Base-by-base conservation (phyloP, 2,329 filamentous ascomycete genomes). In the Claviceps africana region DNA sequence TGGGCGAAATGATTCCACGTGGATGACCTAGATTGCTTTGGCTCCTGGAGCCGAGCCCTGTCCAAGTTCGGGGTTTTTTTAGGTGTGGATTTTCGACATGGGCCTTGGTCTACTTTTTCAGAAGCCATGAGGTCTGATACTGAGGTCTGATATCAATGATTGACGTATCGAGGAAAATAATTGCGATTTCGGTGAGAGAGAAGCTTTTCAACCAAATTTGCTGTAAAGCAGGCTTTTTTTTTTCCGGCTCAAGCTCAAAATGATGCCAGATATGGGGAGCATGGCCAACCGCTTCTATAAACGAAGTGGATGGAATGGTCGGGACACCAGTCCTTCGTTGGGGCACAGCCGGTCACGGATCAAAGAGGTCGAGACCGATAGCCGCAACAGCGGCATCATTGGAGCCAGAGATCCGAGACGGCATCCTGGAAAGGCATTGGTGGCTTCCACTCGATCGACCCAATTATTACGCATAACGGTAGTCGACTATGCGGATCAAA, bases 1-100 rank as follows among this genome's bases (percentile, higher is more conserved):
- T 63, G 48, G 3, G 53, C 55, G 15, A 65, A 53, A 43, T 64
- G 56, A 2, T 44, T n/a, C 39, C 52, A 28, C 13, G 57, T 17
- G 35, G 42, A 45, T 30, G 30, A 39, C 4, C 30, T 31, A 13
- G 28, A 31, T 11, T 30, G 21, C 30, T 40, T 47, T 19, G 22
- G 19, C 30, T 19, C 13, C 40, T 25, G 39, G 31, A 25, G 10
- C 17, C 28, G 22, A 37, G 35, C 25, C 28, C 17, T 33, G 19
- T 48, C 21, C 22, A 11, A 28, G 21, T 31, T 37, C 1, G 13
- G 9, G 6, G 21, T 11, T n/a, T 2, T 33, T 9, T 30, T 28
- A 13, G 40, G 17, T 35, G 45, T 43, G 45, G n/a, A n/a, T n/a
- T n/a, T 37, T 31, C 40, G 42, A 9, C 21, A 9, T 9, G 33